Percentiles rank a stretch among this genome's conserved stretches.
phyloP scores from a whole-genome alignment of 1,284 basidiomycete species.

The Tilletia caries region DNA sequence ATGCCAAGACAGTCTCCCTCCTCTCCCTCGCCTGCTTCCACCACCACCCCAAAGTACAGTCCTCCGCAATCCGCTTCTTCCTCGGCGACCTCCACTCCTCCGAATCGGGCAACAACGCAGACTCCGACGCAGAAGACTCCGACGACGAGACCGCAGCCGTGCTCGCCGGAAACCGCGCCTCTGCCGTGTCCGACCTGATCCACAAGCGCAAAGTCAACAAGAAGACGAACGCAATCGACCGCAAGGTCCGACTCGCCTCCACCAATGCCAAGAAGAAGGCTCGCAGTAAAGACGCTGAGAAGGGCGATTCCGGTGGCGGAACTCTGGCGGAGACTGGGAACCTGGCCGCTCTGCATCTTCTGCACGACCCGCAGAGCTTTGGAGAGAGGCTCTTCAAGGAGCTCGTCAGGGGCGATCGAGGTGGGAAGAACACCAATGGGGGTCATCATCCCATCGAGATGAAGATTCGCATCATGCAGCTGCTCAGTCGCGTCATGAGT shows the following conservation, averaged over 20 bases:
- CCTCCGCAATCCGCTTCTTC: slow-evolving; percentile 95
- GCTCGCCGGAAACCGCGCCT: slow-evolving; percentile 17
- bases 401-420: slow-evolving; percentile 68
- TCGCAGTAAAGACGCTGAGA: slow-evolving; percentile 32
- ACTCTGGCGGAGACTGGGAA: slow-evolving; percentile 60
- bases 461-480: slow-evolving; percentile 95
- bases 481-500: slow-evolving; percentile 91
- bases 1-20: slow-evolving; percentile 89
- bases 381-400: slow-evolving; percentile 89
- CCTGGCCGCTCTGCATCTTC: slow-evolving; percentile 86
- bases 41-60: slow-evolving; percentile 89
- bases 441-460: slow-evolving; percentile 72
- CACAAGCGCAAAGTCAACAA: slow-evolving; percentile 51
- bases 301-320: slow-evolving; percentile 24
- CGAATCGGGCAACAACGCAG: slow-evolving; percentile 24
- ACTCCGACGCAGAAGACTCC: slow-evolving; percentile 28
- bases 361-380: slow-evolving; percentile 94
- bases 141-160: slow-evolving; percentile 29
- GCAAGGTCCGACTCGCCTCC: slow-evolving; percentile 45
- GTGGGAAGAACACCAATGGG: slow-evolving; percentile 64
- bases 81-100: slow-evolving; percentile 62
- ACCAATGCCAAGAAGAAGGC: slow-evolving; percentile 40
- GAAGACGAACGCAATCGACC: slow-evolving; percentile 47
- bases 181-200: slow-evolving; percentile 40
- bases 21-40: slow-evolving; percentile 89